These are phyloP conservation scores for Talaromyces stipitatus DNA, from an alignment of 495 filamentous ascomycete species.

Conservation along the genomic window DNA sequence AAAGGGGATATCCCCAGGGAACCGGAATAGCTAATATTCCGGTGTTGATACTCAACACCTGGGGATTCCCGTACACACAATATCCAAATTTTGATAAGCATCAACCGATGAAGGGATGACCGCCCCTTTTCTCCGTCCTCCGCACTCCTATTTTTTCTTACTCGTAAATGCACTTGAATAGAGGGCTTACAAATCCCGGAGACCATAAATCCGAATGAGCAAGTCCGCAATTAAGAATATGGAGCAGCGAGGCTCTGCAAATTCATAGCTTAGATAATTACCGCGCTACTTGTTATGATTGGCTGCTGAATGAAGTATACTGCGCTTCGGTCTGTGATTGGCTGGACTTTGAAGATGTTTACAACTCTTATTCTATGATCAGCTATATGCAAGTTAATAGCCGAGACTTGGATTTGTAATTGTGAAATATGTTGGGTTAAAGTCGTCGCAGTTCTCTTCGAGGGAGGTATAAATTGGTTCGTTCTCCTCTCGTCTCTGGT, in stretches of 20 bases:
- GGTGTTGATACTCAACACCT: too few species aligned
- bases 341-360: not conserved
- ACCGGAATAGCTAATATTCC: too few species aligned
- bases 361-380: not conserved
- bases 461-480: not conserved
- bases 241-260: not conserved
- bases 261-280: not conserved
- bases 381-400: too few species aligned
- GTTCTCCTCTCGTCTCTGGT: not conserved
- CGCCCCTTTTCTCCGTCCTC: not conserved
- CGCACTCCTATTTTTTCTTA: not conserved
- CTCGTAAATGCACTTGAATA: not conserved
- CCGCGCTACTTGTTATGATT: constrained; percentile 3
- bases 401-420: constrained; percentile 3
- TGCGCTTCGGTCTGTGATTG: constrained; percentile 1
- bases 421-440: too few species aligned
- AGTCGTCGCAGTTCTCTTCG: not conserved
- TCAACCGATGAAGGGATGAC: too few species aligned
- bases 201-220: not conserved
- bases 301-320: not conserved
- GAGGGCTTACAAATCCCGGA: not conserved
- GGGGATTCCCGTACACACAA: too few species aligned
- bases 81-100: too few species aligned
- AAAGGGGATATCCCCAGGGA: too few species aligned
- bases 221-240: not conserved